Evolutionary conservation across 2,329 filamentous ascomycete species (phyloP).

Genomic region (Xylaria arbuscula): DNA sequence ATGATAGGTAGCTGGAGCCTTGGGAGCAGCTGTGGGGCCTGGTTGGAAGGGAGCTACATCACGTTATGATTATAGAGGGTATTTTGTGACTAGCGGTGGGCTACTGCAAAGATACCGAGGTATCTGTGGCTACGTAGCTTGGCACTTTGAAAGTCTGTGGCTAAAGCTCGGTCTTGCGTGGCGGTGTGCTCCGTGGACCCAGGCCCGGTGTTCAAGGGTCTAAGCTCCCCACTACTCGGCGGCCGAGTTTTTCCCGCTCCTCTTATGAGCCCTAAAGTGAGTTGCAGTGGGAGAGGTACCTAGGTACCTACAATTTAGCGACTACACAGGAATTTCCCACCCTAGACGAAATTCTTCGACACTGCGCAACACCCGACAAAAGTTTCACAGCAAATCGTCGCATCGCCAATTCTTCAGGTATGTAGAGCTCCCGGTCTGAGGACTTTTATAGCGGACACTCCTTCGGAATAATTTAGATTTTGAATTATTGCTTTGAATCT

Average conservation of each 20-base stretch:
- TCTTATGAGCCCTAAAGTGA: slow-evolving; percentile 40
- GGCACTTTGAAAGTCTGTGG: slow-evolving; percentile 18
- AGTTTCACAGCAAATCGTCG: slow-evolving; percentile 48
- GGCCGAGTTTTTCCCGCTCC: slow-evolving; percentile 39
- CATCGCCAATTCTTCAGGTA: slow-evolving; percentile 50
- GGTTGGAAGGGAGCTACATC: slow-evolving; percentile 1
- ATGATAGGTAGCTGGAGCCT: slow-evolving; percentile 28
- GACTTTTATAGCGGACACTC: not conserved
- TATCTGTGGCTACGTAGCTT: not conserved
- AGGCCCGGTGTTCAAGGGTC: not conserved
- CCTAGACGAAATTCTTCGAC: slow-evolving; percentile 47
- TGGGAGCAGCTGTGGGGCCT: slow-evolving; percentile 24
- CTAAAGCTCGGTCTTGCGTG: slow-evolving; percentile 22
- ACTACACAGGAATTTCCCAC: slow-evolving; percentile 49
- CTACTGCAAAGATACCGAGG: not conserved
- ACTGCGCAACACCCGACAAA: slow-evolving; percentile 43
- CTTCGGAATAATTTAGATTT: not conserved
- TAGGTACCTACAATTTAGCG: slow-evolving; percentile 48
- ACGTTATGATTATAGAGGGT: slow-evolving; percentile 14
- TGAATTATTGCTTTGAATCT: not conserved
- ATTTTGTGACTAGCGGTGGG: slow-evolving; percentile 10
- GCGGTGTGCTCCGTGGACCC: slow-evolving; percentile 10
- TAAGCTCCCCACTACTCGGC: slow-evolving; percentile 24
- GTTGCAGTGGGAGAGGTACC: slow-evolving; percentile 39
- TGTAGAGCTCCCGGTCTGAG: slow-evolving; percentile 30